Percentiles rank a stretch among this genome's conserved stretches.
Conservation (phyloP, 805 yeast genomes). For the Teunomyces panamensis region DNA sequence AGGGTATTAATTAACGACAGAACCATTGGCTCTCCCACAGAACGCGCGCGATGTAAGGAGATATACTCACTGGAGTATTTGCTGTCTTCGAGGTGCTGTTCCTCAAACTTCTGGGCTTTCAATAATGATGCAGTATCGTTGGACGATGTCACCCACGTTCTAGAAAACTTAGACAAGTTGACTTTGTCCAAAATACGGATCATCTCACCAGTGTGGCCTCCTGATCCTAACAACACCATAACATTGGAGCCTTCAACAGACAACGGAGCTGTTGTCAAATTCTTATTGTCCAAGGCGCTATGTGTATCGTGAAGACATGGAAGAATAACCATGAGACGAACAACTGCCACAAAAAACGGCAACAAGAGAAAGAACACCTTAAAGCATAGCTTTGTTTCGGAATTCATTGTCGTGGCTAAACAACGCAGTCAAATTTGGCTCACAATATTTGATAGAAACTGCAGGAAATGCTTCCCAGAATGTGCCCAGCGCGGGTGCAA, state of each 20-base stretch:
- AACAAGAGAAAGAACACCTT: conserved; percentile 13
- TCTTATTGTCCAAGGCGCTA: not conserved
- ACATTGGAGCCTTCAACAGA: conserved; percentile 19
- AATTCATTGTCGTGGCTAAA: conserved; percentile 14
- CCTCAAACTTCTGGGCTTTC: conserved; percentile 38
- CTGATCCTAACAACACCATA: conserved; percentile 83
- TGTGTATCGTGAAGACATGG: conserved; percentile 14
- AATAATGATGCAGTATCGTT: conserved; percentile 51
- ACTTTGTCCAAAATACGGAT: conserved; percentile 55
- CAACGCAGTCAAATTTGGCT: too few species aligned
- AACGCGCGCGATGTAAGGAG: conserved; percentile 54
- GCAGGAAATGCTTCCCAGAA: not conserved
- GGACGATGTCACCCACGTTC: conserved; percentile 45
- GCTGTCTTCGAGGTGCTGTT: conserved; percentile 9
- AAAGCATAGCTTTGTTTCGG: conserved; percentile 17
- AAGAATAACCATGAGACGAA: conserved; percentile 22
- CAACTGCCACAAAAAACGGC: conserved; percentile 19
- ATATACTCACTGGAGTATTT: conserved; percentile 18
- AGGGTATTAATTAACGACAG: conserved; percentile 48
- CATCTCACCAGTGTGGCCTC: conserved; percentile 98
- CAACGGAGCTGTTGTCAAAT: conserved; percentile 1
- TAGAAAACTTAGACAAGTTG: conserved; percentile 19
- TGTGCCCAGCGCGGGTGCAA: not conserved
- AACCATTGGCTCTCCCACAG: conserved; percentile 52
- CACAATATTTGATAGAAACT: not conserved